Percentiles rank a stretch among this genome's conserved stretches.
These are phyloP conservation scores for Tephrocybe rancida DNA, from an alignment of 768 basidiomycete species.

Conservation along the genomic window DNA sequence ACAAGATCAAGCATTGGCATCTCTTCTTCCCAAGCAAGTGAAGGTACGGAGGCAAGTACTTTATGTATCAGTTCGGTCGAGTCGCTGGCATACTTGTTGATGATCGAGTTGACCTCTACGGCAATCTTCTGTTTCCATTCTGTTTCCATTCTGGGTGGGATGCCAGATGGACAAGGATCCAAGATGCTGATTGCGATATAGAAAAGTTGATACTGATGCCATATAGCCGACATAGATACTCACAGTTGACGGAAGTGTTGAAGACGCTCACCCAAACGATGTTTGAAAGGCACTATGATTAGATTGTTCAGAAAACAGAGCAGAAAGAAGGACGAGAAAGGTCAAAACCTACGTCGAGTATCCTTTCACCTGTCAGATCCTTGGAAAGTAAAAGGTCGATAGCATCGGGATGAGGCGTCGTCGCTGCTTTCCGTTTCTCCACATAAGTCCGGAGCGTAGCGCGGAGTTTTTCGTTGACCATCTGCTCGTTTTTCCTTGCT, in stretches of 20 bases:
- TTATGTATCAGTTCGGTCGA: conserved; percentile 31
- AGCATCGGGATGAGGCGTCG: conserved; percentile 12
- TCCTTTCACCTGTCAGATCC: conserved; percentile 15
- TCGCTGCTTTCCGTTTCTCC: conserved; percentile 12
- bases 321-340: no score
- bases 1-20: conserved; percentile 36
- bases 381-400: conserved; percentile 18
- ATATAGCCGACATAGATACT: conserved; percentile 10
- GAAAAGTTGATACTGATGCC: not conserved
- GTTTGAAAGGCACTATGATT: conserved; percentile 27
- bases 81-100: conserved; percentile 28
- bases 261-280: conserved; percentile 37
- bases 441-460: conserved; percentile 11
- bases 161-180: conserved; percentile 34
- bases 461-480: conserved; percentile 16
- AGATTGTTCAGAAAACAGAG: conserved; percentile 25
- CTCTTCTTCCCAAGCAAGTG: conserved; percentile 39
- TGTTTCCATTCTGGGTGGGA: conserved; percentile 36
- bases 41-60: conserved; percentile 33
- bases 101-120: conserved; percentile 28
- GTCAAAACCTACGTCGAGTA: conserved; percentile 22
- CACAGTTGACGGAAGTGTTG: conserved; percentile 36
- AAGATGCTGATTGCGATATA: conserved; percentile 27
- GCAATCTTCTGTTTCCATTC: conserved; percentile 28
- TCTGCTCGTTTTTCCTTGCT: conserved; percentile 14